phyloP scores from a whole-genome alignment of 2,329 filamentous ascomycete species.

The Amesomyces nigricolor region DNA sequence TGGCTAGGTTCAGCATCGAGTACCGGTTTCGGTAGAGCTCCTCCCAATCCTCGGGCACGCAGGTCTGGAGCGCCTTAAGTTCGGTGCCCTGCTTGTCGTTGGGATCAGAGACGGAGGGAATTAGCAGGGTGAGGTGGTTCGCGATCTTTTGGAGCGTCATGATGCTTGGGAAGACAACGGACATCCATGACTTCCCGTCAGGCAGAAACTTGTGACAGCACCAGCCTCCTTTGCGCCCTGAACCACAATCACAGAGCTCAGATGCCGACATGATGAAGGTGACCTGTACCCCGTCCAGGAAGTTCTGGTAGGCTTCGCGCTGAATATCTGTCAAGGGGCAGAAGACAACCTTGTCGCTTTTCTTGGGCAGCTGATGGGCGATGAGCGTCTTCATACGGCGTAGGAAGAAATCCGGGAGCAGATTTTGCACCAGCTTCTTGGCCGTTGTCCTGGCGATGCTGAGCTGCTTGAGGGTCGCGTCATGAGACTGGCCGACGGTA shows the following conservation, averaged over 20 bases:
- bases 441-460: slow-evolving; percentile 76
- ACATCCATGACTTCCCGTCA: slow-evolving; percentile 61
- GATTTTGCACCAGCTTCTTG: slow-evolving; percentile 75
- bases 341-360: slow-evolving; percentile 90
- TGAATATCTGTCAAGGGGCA: slow-evolving; percentile 84
- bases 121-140: slow-evolving; percentile 85
- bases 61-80: slow-evolving; percentile 64
- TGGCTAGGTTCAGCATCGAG: slow-evolving; percentile 72
- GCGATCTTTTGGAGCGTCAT: slow-evolving; percentile 77
- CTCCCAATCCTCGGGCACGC: slow-evolving; percentile 70
- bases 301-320: slow-evolving; percentile 73
- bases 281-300: slow-evolving; percentile 68
- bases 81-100: slow-evolving; percentile 74
- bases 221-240: slow-evolving; percentile 67
- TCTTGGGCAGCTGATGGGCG: slow-evolving; percentile 86
- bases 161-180: slow-evolving; percentile 79
- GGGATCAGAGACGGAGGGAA: slow-evolving; percentile 60
- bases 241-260: slow-evolving; percentile 64
- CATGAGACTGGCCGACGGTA: slow-evolving; percentile 84
- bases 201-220: slow-evolving; percentile 64
- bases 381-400: slow-evolving; percentile 91
- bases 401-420: slow-evolving; percentile 84
- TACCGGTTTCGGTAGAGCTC: slow-evolving; percentile 69
- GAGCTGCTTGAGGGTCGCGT: slow-evolving; percentile 78
- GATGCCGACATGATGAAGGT: slow-evolving; percentile 61